phyloP scores from a whole-genome alignment of 1,139 yeast genomes.

The Lodderomyces pseudojiufengensis region DNA sequence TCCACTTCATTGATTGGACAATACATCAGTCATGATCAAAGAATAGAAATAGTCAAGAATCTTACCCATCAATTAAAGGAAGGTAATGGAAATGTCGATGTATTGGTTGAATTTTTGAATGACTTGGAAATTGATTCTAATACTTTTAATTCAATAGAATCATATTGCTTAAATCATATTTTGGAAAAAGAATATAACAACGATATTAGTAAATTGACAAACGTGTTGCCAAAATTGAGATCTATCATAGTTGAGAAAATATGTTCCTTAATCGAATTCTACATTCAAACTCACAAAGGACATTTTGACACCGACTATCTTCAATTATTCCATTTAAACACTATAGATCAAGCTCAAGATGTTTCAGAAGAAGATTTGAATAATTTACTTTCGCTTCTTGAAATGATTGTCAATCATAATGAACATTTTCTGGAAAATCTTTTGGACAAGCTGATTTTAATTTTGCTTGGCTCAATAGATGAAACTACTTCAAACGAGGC shows the following conservation, averaged over 20 bases:
- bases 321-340: conserved; percentile 5
- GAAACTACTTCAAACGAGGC: conserved; percentile 29
- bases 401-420: conserved; percentile 13
- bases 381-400: conserved; percentile 16
- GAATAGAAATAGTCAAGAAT: conserved; percentile 22
- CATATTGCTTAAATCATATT: neutral
- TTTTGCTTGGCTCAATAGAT: conserved; percentile 31
- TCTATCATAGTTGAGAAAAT: conserved; percentile 16
- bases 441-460: conserved; percentile 26
- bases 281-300: conserved; percentile 8
- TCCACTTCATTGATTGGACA: conserved; percentile 27
- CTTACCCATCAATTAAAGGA: conserved; percentile 19
- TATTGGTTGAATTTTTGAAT: conserved; percentile 35
- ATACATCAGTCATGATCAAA: conserved; percentile 26
- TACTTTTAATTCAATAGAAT: neutral
- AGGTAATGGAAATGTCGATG: conserved; percentile 19
- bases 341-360: neutral
- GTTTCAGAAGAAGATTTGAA: conserved; percentile 5
- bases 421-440: conserved; percentile 1
- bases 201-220: conserved; percentile 16
- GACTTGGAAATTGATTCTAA: conserved; percentile 19
- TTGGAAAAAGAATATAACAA: conserved; percentile 9
- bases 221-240: conserved; percentile 20
- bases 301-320: conserved; percentile 7
- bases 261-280: conserved; percentile 7